Evolutionary conservation across 495 filamentous ascomycete species (phyloP), one percentile per base, ranked within the genome.

Genomic region (Penicillium manginii): DNA sequence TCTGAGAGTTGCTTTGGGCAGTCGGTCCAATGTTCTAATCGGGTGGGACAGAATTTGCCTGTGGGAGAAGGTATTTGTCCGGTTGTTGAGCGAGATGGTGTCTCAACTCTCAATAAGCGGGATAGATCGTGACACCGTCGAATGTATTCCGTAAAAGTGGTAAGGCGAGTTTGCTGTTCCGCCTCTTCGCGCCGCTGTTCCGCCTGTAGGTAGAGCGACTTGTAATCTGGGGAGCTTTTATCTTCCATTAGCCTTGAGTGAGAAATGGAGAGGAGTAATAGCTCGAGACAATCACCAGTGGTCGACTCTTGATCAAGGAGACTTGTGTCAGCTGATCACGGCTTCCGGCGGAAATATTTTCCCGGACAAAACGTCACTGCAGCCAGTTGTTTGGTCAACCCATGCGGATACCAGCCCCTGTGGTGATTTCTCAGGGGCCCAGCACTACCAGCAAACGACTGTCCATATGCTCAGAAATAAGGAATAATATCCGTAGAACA

Each of bases 11-110:
- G 53, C 6, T 37, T 29, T 64, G 49, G 22, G 64, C 70, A 77
- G 26, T 72, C 69, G 11, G 60, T 58, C 72, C 69, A 75, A 46
- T 52, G 58, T 40, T 61, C 57, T 19, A 77, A 62, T 29, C 60
- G 62, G 45, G 55, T 60, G n/a, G 67, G 68, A 51, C 68, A 76
- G 11, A 56, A 59, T 60, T 72, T 71, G 46, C 66, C 71, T 22
- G 54, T 69, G 43, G 58, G 69, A 54, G 55, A 43, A 42, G 61
- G 62, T 51, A 64, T 69, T 58, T 59, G 63, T 53, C 64, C 69
- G 46, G 65, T 68, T 46, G 65, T 76, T 50, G 62, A 75, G 62
- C 59, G 58, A 60, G 58, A 78, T 58, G 51, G 67, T 59, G 51
- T 60, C 68, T 52, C 54, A 37, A 55, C 62, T 64, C 55, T 47